Percentiles rank a stretch among this genome's conserved stretches.
These are phyloP conservation scores for Xylariaceae sp. DNA, from an alignment of 2,329 filamentous ascomycete species.

Conservation along the genomic window DNA sequence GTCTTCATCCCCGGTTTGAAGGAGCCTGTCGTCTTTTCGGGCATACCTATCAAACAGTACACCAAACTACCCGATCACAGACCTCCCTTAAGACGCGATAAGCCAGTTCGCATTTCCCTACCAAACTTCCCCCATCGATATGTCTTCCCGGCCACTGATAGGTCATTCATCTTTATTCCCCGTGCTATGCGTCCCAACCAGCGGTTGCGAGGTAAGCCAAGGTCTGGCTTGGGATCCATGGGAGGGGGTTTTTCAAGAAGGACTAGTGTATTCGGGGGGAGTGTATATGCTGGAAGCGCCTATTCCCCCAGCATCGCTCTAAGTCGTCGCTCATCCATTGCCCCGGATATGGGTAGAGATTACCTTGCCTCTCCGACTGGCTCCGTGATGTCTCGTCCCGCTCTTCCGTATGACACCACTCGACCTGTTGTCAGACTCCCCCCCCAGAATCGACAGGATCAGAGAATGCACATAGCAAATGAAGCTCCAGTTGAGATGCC, in stretches of 20 bases:
- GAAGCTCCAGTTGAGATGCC: slow-evolving; percentile 31
- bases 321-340: slow-evolving; percentile 84
- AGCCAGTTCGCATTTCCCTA: slow-evolving; percentile 91
- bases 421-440: slow-evolving; percentile 85
- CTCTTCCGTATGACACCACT: slow-evolving; percentile 63
- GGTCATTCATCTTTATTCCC: slow-evolving; percentile 98
- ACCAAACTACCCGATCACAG: slow-evolving; percentile 94
- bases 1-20: slow-evolving; percentile 81
- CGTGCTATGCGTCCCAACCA: slow-evolving; percentile 92
- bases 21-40: slow-evolving; percentile 71
- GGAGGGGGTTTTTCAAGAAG: slow-evolving; percentile 74
- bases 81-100: slow-evolving; percentile 91
- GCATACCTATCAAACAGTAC: slow-evolving; percentile 85
- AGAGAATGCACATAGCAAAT: slow-evolving; percentile 36
- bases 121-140: slow-evolving; percentile 81
- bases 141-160: slow-evolving; percentile 86
- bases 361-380: slow-evolving; percentile 80
- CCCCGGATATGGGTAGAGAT: slow-evolving; percentile 70
- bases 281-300: slow-evolving; percentile 70
- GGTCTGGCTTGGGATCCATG: slow-evolving; percentile 72
- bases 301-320: slow-evolving; percentile 89
- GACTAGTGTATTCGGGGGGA: slow-evolving; percentile 80
- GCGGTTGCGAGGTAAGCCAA: slow-evolving; percentile 74
- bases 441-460: slow-evolving; percentile 55
- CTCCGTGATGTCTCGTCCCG: slow-evolving; percentile 74